Evolutionary conservation across 805 yeast species (phyloP), one percentile per base, ranked within the genome.

Genomic region (Suhomyces emberorum): DNA sequence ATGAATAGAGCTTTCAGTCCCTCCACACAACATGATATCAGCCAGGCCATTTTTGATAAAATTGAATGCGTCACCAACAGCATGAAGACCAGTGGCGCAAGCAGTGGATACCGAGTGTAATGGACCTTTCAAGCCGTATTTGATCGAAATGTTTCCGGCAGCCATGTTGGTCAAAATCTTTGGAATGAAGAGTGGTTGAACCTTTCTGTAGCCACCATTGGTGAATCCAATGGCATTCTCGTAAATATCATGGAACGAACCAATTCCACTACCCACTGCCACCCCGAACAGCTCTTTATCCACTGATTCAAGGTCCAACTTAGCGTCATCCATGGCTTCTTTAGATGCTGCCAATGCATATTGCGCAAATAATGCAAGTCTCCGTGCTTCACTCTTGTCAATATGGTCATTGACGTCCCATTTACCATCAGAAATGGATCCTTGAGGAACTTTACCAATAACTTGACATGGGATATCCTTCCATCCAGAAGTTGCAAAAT

Each of bases 41-140:
- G 91, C 87, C 62, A 84, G 83, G 3, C 86, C 95, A 38, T 80
- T 79, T 41, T 72, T 65, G 40, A 93, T 86, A 49, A 89, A 81
- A 50, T 89, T 76, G 47, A 71, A 76, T 0, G 96, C 97, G 55
- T 93, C 99, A 3, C 98, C 98, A 32, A 93, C 81, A 0, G 96
- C 76, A 53, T 93, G 95, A 19, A 83, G 76, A 0, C 99, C 99
- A 0, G 98, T 88, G 3, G 99, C 95, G 66, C 99, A 93, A 1
- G 98, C 98, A 0, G 98, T 88, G 2, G 95, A 76, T 0, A 80
- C 93, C 0, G 95, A 69, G 54, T 89, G 96, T 28, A 85, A 77
- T 2, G 96, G 95, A 0, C 98, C 99, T 48, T 74, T 67, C 26
- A 88, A 64, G 1, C 84, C 83, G 49, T 79, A 77, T 44, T 77